Evolutionary conservation across 2,329 filamentous ascomycete genomes (phyloP).

Genomic region (Pestalotiopsis sp.): DNA sequence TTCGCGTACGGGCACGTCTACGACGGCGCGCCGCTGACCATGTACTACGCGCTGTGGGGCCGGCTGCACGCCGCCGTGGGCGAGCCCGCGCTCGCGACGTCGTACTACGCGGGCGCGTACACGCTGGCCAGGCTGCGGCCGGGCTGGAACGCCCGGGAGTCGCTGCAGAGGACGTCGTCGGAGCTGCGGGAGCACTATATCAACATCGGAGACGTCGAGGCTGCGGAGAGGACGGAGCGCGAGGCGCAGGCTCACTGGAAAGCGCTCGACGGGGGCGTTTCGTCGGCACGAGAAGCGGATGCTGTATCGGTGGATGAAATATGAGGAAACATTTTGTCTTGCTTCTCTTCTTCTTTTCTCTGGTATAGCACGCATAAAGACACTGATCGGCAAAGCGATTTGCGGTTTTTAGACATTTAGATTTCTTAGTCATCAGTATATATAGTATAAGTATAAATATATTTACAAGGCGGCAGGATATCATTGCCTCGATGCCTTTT

Average conservation of each 20-base stretch:
- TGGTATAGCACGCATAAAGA: not conserved
- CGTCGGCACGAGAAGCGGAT: not conserved
- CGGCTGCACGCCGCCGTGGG: not conserved
- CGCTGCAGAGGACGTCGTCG: not conserved
- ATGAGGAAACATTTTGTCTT: not conserved
- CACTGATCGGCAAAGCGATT: not conserved
- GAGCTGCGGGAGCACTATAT: not conserved
- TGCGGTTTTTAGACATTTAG: not conserved
- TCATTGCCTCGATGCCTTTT: not conserved
- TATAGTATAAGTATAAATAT: not conserved
- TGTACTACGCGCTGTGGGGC: not conserved
- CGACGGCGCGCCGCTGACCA: not conserved
- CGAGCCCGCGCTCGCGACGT: not conserved
- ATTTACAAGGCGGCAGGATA: constrained; percentile 1
- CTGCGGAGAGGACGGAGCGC: not conserved
- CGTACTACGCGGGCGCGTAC: not conserved
- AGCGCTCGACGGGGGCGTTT: not conserved
- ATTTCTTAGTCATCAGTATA: not conserved
- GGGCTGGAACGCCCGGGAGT: not conserved
- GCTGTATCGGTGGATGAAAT: not conserved
- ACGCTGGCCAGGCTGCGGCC: not conserved
- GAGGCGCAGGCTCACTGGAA: not conserved
- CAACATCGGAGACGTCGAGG: not conserved
- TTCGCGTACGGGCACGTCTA: not conserved
- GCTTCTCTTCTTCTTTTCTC: not conserved